Base-by-base conservation (phyloP, 192 early-diverging fungal species). In the Diversispora epigaea region DNA sequence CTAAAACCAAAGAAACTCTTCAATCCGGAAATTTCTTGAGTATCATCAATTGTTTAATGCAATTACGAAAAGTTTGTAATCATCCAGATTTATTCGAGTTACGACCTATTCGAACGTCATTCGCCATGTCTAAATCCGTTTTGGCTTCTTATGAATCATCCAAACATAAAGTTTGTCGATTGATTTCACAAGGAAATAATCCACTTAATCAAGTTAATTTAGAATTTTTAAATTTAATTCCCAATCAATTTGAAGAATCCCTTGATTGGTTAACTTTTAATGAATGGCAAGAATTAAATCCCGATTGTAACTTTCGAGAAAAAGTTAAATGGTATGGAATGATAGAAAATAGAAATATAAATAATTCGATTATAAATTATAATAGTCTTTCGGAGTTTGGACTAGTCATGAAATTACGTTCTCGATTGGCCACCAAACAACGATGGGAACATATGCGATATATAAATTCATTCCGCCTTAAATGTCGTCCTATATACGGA, bases 11-110 rank as follows among this genome's bases (percentile, higher is more conserved):
- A 47, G 90, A 91, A 58, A 91, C 89, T 3, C 79, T 95, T 40
- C 83, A 83, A 10, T 81, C 84, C 3, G 92, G 91, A 15, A 89
- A 92, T 65, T 93, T 93, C 71, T 61, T 93, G 74, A 88, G 87
- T 71, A 91, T 91, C 43, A 91, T 92, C 73, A 90, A 89, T 62
- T 90, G 89, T 39, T 58, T 93, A 66, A 89, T 89, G 89, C 90
- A 93, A 78, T 82, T 92, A 63, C 89, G 91, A 58, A 83, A 88
- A 72, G 84, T 88, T 47, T 81, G 90, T 69, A 85, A 87, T 73
- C 76, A 83, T 44, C 81, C 83, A 62, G 79, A 91, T 80, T 45
- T 84, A 54, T 80, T 93, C 77, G 80, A 85, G 78, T 81, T 84
- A 8, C 78, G 89, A 56, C 83, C 89, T 68, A 88, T 89, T 58